Percentiles rank a stretch among this genome's conserved stretches.
phyloP scores from a whole-genome alignment of 768 basidiomycete species.

The Mycena pura region DNA sequence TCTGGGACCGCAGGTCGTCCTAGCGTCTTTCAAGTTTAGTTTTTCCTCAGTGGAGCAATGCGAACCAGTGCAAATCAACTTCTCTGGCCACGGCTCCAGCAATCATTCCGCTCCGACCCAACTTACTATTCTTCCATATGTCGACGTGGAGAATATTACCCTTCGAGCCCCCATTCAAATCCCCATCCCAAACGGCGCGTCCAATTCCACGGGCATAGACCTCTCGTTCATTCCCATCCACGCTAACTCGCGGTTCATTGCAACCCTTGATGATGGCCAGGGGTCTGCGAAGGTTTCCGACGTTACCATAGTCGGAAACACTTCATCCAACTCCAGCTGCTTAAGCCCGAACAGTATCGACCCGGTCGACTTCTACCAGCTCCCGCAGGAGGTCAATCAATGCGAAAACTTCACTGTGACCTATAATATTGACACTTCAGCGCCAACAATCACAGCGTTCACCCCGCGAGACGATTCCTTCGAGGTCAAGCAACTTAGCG shows the following conservation, averaged over 20 bases:
- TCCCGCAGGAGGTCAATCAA: constrained; percentile 46
- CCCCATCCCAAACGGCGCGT: constrained; percentile 45
- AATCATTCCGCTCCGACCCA: constrained; percentile 45
- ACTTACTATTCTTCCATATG: constrained; percentile 63
- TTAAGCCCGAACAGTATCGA: constrained; percentile 6
- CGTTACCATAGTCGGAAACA: constrained; percentile 47
- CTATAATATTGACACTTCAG: constrained; percentile 44
- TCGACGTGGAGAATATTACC: constrained; percentile 46
- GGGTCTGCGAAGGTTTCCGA: constrained; percentile 57
- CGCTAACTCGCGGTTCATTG: constrained; percentile 57
- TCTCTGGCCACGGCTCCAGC: constrained; percentile 47
- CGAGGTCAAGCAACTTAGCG: constrained; percentile 32
- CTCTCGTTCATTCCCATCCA: constrained; percentile 60
- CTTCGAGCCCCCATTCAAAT: constrained; percentile 56
- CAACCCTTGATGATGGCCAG: constrained; percentile 56
- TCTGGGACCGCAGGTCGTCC: constrained; percentile 50
- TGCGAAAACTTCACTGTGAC: constrained; percentile 56
- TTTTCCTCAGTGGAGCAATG: constrained; percentile 60
- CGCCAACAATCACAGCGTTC: constrained; percentile 47
- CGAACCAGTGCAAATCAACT: constrained; percentile 52
- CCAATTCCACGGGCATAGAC: constrained; percentile 47
- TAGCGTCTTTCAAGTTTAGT: constrained; percentile 42
- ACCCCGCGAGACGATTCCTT: constrained; percentile 43
- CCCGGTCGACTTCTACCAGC: constrained; percentile 36
- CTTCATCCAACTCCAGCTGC: constrained; percentile 33